These are phyloP conservation scores for Populus nigra DNA, from an alignment of 345 rosid species.

Conservation along the genomic window DNA sequence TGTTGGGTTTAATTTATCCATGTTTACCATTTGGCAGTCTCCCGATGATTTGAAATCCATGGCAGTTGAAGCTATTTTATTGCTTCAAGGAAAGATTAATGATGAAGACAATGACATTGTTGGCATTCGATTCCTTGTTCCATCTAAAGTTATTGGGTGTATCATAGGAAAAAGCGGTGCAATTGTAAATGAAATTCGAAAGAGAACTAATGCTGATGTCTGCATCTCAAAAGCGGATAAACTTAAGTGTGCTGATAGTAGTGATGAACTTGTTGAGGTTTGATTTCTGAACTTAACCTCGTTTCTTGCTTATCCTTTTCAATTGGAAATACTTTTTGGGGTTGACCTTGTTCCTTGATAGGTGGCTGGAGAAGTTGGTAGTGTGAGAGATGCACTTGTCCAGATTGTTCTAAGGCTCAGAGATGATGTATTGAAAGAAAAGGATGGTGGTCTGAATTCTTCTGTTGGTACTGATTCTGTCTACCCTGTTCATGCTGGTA, in stretches of 20 bases:
- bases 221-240: conserved; percentile 72
- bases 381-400: conserved; percentile 84
- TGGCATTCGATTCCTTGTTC: conserved; percentile 67
- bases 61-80: conserved; percentile 87
- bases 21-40: conserved; percentile 40
- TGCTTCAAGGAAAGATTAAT: conserved; percentile 85
- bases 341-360: conserved; percentile 26
- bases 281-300: background rate
- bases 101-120: conserved; percentile 65
- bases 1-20: background rate
- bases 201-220: conserved; percentile 74
- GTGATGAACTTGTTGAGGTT: conserved; percentile 92
- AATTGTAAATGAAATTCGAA: conserved; percentile 85
- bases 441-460: conserved; percentile 50
- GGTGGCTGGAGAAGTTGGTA: conserved; percentile 70
- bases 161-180: conserved; percentile 92
- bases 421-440: conserved; percentile 78
- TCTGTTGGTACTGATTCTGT: conserved; percentile 54
- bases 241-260: conserved; percentile 65
- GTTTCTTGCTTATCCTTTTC: conserved; percentile 12
- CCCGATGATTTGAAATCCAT: conserved; percentile 89
- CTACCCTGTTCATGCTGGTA: conserved; percentile 47
- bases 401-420: conserved; percentile 89
- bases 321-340: background rate
- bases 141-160: conserved; percentile 92